These are phyloP conservation scores for Saxispiralis lemnorum DNA, from an alignment of 495 filamentous ascomycete genomes.

Conservation along the genomic window DNA sequence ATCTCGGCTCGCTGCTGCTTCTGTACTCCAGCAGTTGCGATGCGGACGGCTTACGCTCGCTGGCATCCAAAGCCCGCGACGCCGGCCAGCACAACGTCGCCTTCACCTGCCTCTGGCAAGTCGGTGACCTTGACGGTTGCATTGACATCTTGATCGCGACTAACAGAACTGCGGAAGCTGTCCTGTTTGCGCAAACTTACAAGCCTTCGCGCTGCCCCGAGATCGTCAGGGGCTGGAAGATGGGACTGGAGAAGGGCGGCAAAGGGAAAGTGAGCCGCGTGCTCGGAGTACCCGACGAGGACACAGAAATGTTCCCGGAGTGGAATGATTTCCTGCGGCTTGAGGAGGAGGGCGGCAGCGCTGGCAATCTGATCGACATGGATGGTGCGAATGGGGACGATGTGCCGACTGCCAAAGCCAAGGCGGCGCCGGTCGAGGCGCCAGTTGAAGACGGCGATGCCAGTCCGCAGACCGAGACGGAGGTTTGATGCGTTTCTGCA, in stretches of 20 bases:
- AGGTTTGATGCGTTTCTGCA: slow-evolving; percentile 1
- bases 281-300: slow-evolving; percentile 55
- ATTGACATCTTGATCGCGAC: slow-evolving; percentile 65
- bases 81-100: slow-evolving; percentile 76
- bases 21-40: slow-evolving; percentile 70
- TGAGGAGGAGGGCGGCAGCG: slow-evolving; percentile 45
- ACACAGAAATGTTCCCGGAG: slow-evolving; percentile 85
- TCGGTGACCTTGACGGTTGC: slow-evolving; percentile 67
- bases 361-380: slow-evolving; percentile 15
- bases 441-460: not conserved
- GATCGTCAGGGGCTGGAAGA: slow-evolving; percentile 65
- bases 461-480: slow-evolving; percentile 9
- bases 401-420: slow-evolving; percentile 1
- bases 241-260: slow-evolving; percentile 53
- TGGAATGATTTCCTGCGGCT: slow-evolving; percentile 79
- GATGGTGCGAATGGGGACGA: slow-evolving; percentile 12
- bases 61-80: slow-evolving; percentile 55
- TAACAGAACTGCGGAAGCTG: slow-evolving; percentile 63
- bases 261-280: slow-evolving; percentile 69
- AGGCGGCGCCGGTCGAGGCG: not conserved
- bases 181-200: slow-evolving; percentile 85
- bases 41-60: slow-evolving; percentile 47
- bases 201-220: slow-evolving; percentile 57
- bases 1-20: slow-evolving; percentile 73
- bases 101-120: slow-evolving; percentile 76